Conservation (phyloP, 805 yeast genomes). For the Allodekkera sacchari region DNA sequence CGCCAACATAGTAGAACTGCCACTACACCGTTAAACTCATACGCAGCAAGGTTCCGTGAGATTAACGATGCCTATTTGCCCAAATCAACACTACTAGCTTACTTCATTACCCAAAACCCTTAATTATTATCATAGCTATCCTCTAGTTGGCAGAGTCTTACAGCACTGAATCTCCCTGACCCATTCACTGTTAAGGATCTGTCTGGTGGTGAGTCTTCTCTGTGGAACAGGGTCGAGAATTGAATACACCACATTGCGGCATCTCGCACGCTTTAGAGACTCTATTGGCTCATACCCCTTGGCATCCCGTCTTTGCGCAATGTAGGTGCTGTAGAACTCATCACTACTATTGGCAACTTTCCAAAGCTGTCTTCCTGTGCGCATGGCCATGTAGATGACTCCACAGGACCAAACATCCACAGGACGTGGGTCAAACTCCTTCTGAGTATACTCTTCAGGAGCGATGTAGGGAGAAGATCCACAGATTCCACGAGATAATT, state of each 20-base stretch:
- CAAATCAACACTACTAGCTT: no score
- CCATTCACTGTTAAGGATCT: constrained; percentile 90
- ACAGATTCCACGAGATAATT: constrained; percentile 65
- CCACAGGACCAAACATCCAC: constrained; percentile 93
- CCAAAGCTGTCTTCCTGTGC: constrained; percentile 94
- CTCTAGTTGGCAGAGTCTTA: no score
- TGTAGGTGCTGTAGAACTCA: constrained; percentile 68
- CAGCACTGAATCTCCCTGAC: constrained; percentile 82
- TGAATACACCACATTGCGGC: constrained; percentile 89
- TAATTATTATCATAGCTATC: no score
- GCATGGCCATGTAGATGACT: constrained; percentile 86
- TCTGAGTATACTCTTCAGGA: constrained; percentile 67
- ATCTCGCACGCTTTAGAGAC: constrained; percentile 70
- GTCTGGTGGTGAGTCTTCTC: constrained; percentile 81
- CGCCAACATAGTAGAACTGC: no score
- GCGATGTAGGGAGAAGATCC: constrained; percentile 90
- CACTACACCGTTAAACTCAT: no score
- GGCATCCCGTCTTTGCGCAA: constrained; percentile 70
- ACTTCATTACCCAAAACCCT: no score
- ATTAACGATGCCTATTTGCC: no score
- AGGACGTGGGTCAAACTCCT: constrained; percentile 71
- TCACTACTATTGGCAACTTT: constrained; percentile 73
- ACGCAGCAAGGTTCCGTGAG: no score
- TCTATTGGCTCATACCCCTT: constrained; percentile 93
- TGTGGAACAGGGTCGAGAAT: constrained; percentile 86